A percentile compares a stretch with the other conserved stretches of the same genome.
Conservation (phyloP, 129 eudicot genomes). For the Lonicera japonica region DNA sequence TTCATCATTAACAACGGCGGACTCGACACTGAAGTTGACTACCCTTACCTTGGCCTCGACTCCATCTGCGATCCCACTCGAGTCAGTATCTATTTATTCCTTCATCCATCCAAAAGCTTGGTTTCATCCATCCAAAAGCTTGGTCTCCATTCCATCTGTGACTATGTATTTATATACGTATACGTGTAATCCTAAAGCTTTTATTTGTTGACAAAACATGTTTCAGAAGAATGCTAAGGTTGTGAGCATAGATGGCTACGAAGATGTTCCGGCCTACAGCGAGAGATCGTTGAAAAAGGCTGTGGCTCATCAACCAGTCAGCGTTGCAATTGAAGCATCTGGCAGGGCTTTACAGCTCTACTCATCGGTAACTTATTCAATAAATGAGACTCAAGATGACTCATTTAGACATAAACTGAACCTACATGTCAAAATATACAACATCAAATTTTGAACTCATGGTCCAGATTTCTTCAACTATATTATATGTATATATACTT, state of each 20-base stretch:
- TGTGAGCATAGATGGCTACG: slow-evolving; percentile 80
- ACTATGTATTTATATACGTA: neutral
- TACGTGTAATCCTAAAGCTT: neutral
- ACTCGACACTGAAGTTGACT: slow-evolving; percentile 64
- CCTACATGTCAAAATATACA: neutral
- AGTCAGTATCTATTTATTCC: slow-evolving; percentile 25
- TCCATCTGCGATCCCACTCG: slow-evolving; percentile 50
- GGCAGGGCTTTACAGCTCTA: slow-evolving; percentile 74
- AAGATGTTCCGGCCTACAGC: slow-evolving; percentile 65
- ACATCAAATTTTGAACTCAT: no score
- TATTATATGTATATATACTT: no score
- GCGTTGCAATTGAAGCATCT: slow-evolving; percentile 91
- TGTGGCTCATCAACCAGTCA: slow-evolving; percentile 88
- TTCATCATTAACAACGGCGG: slow-evolving; percentile 87
- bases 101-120: no score
- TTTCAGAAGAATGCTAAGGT: slow-evolving; percentile 58
- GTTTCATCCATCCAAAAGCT: no score
- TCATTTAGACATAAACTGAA: neutral
- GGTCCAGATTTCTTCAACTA: no score
- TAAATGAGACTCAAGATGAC: neutral
- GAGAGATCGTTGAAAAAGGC: slow-evolving; percentile 77
- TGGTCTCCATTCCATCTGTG: no score
- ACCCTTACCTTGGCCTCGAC: slow-evolving; percentile 68
- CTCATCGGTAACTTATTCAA: slow-evolving; percentile 37
- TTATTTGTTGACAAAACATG: neutral